Evolutionary conservation across 1,139 yeast species (phyloP).

Genomic region (Lodderomyces theae): DNA sequence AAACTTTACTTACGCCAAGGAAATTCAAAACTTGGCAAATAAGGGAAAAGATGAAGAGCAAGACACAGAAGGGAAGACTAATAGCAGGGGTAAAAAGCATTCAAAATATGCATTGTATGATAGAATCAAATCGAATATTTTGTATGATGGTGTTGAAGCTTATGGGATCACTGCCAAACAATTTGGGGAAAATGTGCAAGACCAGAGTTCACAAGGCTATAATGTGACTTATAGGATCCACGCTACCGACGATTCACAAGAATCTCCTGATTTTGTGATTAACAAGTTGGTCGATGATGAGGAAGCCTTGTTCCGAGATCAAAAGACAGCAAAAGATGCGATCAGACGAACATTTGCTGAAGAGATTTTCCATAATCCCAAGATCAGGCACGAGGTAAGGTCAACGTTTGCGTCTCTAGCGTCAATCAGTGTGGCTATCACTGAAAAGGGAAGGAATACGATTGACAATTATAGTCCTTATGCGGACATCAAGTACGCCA

Average conservation of each 20-base stretch:
- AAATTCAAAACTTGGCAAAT: slow-evolving; percentile 49
- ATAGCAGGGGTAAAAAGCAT: slow-evolving; percentile 52
- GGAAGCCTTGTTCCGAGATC: slow-evolving; percentile 55
- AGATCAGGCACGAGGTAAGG: slow-evolving; percentile 74
- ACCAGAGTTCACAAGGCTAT: slow-evolving; percentile 49
- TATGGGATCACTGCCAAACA: slow-evolving; percentile 78
- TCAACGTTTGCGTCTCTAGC: slow-evolving; percentile 66
- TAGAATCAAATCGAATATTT: slow-evolving; percentile 63
- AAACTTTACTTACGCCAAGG: slow-evolving; percentile 75
- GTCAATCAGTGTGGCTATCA: slow-evolving; percentile 67
- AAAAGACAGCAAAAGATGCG: slow-evolving; percentile 66
- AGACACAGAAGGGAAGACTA: not conserved
- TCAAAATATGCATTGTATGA: slow-evolving; percentile 73
- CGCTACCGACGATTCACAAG: slow-evolving; percentile 69
- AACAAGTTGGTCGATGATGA: slow-evolving; percentile 53
- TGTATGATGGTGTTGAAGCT: slow-evolving; percentile 67
- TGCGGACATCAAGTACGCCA: slow-evolving; percentile 88
- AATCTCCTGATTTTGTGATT: slow-evolving; percentile 64
- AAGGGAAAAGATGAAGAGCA: slow-evolving; percentile 11
- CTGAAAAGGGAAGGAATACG: slow-evolving; percentile 82
- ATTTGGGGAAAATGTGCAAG: slow-evolving; percentile 79
- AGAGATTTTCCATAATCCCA: slow-evolving; percentile 79
- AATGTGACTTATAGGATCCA: slow-evolving; percentile 61
- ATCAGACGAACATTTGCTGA: slow-evolving; percentile 75
- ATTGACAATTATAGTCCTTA: slow-evolving; percentile 81